Conservation (phyloP, 345 rosid genomes). For the Melaleuca alternifolia region DNA sequence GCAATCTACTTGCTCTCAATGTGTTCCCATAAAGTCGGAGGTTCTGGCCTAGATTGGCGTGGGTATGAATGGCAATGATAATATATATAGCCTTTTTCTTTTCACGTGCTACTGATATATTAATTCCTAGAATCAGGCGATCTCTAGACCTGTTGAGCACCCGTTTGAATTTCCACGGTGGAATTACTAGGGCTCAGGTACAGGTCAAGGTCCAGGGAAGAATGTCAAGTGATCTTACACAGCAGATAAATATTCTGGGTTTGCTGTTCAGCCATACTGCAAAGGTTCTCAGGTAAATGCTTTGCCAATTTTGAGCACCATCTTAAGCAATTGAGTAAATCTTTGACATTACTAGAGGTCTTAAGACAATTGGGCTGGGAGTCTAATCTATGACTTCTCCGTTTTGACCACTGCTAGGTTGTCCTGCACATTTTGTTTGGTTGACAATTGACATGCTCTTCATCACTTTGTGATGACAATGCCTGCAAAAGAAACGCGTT, state of each 20-base stretch:
- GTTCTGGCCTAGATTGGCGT: no score
- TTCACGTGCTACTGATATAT: neutral
- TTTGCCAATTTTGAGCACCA: neutral
- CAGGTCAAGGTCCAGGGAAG: no score
- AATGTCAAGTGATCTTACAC: no score
- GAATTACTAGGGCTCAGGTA: neutral
- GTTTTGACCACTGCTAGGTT: neutral
- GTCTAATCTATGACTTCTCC: neutral
- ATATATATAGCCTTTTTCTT: no score
- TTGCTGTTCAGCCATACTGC: neutral
- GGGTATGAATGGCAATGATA: neutral
- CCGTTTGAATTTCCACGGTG: neutral
- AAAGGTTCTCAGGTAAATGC: neutral
- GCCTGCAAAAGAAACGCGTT: no score
- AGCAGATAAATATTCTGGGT: no score
- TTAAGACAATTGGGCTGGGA: neutral
- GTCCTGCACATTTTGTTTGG: neutral
- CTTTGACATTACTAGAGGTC: neutral
- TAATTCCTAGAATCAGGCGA: neutral
- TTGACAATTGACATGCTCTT: no score
- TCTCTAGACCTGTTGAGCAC: neutral
- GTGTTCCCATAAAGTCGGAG: no score
- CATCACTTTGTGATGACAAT: no score
- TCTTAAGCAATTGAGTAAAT: neutral
- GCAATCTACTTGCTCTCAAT: no score